Evolutionary conservation across 2,329 filamentous ascomycete genomes (phyloP), one percentile per base, ranked within the genome.

Genomic region (Colletotrichum sp.): DNA sequence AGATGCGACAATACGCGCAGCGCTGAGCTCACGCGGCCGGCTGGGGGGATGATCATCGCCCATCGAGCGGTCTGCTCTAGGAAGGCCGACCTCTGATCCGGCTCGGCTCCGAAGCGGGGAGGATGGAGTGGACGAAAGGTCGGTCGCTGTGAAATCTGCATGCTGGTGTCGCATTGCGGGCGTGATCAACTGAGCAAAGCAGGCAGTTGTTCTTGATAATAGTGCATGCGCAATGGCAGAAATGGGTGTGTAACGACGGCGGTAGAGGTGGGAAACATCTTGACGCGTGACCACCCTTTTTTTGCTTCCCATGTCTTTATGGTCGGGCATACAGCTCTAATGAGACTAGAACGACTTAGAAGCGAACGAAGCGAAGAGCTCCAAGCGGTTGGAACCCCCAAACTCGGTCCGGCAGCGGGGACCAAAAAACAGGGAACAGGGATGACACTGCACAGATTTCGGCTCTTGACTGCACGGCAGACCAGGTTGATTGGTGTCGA

Each of bases 401-500:
- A 67, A 55, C 69, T 60, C 64, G 59, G 59, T 26, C 57, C 71
- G 52, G 63, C 39, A 32, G 64, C 65, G 34, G 71, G 48, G 59
- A 28, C 64, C 12, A 8, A 13, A 12, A 69, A 61, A 52, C 70
- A 73, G 71, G 70, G 73, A 59, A 68, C 64, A 73, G 70, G 73
- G 70, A 26, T 73, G 7, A 9, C 18, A 5, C n/a, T 64, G 64
- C 21, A 39, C 59, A 67, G 57, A 64, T 72, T 65, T 18, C 65
- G 74, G 74, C 70, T 73, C 28, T 65, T 69, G 70, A 69, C 74
- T 76, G 70, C 65, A 68, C 21, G 64, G 43, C 32, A 64, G 32
- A 55, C 39, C 55, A 59, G 24, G 39, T 26, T 72, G 52, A 43
- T 55, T 57, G 55, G 36, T 30, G 32, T 48, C 16, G 28, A 39